These are phyloP conservation scores for Candida pseudoviswanathii DNA, from an alignment of 1,139 yeast genomes.

Conservation along the genomic window DNA sequence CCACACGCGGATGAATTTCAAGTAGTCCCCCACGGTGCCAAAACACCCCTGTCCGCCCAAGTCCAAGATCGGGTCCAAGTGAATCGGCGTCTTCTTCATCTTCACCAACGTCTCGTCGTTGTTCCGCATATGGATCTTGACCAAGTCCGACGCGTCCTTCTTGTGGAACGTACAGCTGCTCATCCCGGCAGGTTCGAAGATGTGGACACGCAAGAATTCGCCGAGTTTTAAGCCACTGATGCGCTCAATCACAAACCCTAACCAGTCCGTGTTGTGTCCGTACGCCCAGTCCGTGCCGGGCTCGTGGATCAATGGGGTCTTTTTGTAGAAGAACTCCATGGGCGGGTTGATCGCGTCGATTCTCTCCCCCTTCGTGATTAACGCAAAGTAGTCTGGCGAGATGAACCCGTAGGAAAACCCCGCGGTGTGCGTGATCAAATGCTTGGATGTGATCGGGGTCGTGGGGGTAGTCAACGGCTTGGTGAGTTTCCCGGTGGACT, in stretches of 20 bases:
- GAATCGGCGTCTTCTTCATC: conserved; percentile 19
- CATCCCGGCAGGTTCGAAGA: conserved; percentile 51
- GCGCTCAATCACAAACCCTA: conserved; percentile 48
- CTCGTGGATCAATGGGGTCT: conserved; percentile 49
- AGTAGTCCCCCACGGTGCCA: conserved; percentile 45
- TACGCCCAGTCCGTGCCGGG: conserved; percentile 57
- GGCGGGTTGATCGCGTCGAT: conserved; percentile 28
- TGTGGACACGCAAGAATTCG: conserved; percentile 36
- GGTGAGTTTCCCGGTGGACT: conserved; percentile 37
- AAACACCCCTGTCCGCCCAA: conserved; percentile 55
- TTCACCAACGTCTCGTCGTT: conserved; percentile 19
- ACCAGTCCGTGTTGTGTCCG: conserved; percentile 57
- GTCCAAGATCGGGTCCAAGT: conserved; percentile 35
- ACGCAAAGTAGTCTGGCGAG: conserved; percentile 28
- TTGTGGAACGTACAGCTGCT: conserved; percentile 38
- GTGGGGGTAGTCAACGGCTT: conserved; percentile 34
- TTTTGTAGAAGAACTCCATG: conserved; percentile 27
- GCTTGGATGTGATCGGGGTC: conserved; percentile 46
- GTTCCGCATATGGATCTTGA: conserved; percentile 27
- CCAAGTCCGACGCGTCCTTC: conserved; percentile 25
- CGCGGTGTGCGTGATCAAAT: conserved; percentile 53
- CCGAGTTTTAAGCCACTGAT: conserved; percentile 47
- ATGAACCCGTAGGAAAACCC: conserved; percentile 54
- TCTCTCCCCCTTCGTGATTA: conserved; percentile 23
- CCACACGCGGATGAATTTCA: conserved; percentile 48